Evolutionary conservation across 768 basidiomycete species (phyloP).

Genomic region (Neoboletus subvelutipes): DNA sequence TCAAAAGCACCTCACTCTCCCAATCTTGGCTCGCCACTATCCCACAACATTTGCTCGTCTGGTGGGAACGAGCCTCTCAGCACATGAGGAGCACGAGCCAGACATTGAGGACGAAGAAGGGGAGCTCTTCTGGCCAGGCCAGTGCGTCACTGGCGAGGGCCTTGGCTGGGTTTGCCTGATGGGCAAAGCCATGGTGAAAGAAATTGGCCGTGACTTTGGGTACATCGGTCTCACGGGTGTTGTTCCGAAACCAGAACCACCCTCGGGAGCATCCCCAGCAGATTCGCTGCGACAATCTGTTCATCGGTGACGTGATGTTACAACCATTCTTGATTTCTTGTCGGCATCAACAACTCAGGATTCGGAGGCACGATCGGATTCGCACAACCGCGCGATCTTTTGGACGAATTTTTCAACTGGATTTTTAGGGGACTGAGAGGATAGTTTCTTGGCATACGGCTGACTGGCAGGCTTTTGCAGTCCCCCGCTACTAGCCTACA

Average conservation of each 20-base stretch:
- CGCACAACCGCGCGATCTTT: constrained; percentile 23
- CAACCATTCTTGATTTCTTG: constrained; percentile 27
- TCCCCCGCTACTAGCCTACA: constrained; percentile 7
- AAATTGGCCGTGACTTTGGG: constrained; percentile 73
- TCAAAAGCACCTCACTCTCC: constrained; percentile 59
- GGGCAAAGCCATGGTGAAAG: constrained; percentile 84
- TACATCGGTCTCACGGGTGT: constrained; percentile 72
- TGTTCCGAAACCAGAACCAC: constrained; percentile 62
- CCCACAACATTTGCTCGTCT: constrained; percentile 75
- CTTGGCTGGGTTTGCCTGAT: constrained; percentile 86
- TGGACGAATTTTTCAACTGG: constrained; percentile 29
- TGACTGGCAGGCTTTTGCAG: constrained; percentile 13
- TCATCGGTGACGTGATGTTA: constrained; percentile 27
- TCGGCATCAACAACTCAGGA: constrained; percentile 29
- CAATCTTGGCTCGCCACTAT: constrained; percentile 67
- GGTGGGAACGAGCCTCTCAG: constrained; percentile 59
- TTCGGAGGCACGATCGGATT: constrained; percentile 28
- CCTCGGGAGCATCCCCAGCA: constrained; percentile 29
- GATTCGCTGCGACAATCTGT: constrained; percentile 34
- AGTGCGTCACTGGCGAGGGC: constrained; percentile 70
- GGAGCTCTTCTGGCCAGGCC: constrained; percentile 83
- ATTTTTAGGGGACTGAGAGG: constrained; percentile 15
- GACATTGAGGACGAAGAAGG: constrained; percentile 86
- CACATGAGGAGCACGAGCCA: constrained; percentile 72
- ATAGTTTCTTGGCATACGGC: constrained; percentile 20